Conservation (phyloP, 2,329 filamentous ascomycete species). For the Hypoxylon sp. region DNA sequence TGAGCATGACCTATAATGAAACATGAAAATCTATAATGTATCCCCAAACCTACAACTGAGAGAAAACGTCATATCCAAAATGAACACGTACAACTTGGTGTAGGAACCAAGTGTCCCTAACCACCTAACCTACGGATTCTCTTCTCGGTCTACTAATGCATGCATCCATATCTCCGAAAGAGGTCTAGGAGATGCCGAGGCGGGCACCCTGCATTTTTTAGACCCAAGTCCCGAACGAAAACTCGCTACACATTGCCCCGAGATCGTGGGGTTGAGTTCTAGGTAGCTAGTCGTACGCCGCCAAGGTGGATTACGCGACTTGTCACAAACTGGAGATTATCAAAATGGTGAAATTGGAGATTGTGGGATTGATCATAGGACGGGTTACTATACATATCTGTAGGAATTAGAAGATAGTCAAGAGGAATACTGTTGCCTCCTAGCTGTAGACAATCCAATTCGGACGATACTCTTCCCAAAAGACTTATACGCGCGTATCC, state of each 20-base stretch:
- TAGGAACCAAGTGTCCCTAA: slow-evolving; percentile 8
- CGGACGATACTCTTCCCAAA: slow-evolving; percentile 3
- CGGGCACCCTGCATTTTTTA: slow-evolving; percentile 31
- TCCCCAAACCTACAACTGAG: neutral
- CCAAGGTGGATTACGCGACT: slow-evolving; percentile 11
- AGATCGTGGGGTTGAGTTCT: slow-evolving; percentile 44
- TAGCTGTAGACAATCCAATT: neutral
- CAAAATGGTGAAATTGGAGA: slow-evolving; percentile 21
- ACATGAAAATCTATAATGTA: slow-evolving; percentile 9
- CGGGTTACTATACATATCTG: neutral
- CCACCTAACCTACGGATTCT: neutral
- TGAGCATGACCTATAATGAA: slow-evolving; percentile 18
- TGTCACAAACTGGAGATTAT: slow-evolving; percentile 7
- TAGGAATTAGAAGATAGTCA: neutral
- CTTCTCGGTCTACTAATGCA: neutral
- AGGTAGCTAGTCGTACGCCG: slow-evolving; percentile 21
- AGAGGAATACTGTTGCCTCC: neutral
- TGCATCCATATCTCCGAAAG: slow-evolving; percentile 34
- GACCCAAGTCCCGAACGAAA: slow-evolving; percentile 19
- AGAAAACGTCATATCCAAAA: slow-evolving; percentile 1
- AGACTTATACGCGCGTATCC: neutral
- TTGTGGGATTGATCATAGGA: slow-evolving; percentile 8
- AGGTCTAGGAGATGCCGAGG: slow-evolving; percentile 34
- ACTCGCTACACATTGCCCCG: slow-evolving; percentile 45
- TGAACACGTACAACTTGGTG: slow-evolving; percentile 15